Percentiles rank a stretch among this genome's conserved stretches.
Evolutionary conservation across 1,284 basidiomycete species (phyloP).

Genomic region (Laetiporus sulphureus): DNA sequence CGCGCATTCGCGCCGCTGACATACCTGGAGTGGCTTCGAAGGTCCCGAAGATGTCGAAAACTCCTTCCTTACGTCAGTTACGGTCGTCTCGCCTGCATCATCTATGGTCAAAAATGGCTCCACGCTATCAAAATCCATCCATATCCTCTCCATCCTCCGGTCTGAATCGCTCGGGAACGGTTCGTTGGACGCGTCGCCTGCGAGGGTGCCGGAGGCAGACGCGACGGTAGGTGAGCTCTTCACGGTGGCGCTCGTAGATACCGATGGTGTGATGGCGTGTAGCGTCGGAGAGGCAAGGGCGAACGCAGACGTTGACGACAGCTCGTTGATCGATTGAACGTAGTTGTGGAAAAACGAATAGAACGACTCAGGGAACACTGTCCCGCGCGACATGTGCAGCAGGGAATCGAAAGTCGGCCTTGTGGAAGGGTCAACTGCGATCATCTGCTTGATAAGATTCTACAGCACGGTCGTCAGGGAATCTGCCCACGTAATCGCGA

Average conservation of each 20-base stretch:
- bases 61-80: conserved; percentile 50
- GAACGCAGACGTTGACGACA: conserved; percentile 41
- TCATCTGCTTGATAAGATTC: conserved; percentile 88
- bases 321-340: conserved; percentile 73
- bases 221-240: conserved; percentile 8
- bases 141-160: conserved; percentile 68
- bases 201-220: conserved; percentile 8
- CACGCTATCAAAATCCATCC: conserved; percentile 77
- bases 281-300: conserved; percentile 28
- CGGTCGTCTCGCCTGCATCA: conserved; percentile 34
- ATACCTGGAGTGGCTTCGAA: conserved; percentile 58
- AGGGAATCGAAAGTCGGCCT: conserved; percentile 83
- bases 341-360: conserved; percentile 94
- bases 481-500: conserved; percentile 1
- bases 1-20: not conserved
- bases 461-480: conserved; percentile 31
- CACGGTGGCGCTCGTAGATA: conserved; percentile 12
- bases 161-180: conserved; percentile 74
- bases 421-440: conserved; percentile 68
- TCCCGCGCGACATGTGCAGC: conserved; percentile 72
- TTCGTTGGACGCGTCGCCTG: conserved; percentile 26
- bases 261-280: conserved; percentile 14
- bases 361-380: conserved; percentile 87
- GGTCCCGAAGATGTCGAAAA: conserved; percentile 34
- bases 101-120: conserved; percentile 62